A percentile compares a stretch with the other conserved stretches of the same genome.
phyloP scores from a whole-genome alignment of 2,329 filamentous ascomycete genomes.

The Xylaria digitata region DNA sequence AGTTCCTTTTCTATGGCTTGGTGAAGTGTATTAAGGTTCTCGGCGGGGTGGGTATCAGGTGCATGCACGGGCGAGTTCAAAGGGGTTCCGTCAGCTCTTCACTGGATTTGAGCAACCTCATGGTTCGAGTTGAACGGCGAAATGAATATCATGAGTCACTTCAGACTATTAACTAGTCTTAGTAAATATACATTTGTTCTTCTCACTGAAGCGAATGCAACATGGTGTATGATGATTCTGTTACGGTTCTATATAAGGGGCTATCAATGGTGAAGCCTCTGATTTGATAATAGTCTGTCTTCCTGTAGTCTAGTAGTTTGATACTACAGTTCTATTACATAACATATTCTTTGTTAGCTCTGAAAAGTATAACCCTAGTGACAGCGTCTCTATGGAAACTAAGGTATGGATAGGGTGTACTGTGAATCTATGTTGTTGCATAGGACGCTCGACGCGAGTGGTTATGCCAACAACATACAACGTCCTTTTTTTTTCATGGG shows the following conservation, averaged over 20 bases:
- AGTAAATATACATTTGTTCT: background rate
- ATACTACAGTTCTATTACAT: no score
- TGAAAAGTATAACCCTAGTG: no score
- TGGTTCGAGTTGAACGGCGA: background rate
- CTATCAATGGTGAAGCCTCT: no score
- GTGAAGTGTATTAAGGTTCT: slow-evolving; percentile 11
- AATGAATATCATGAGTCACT: slow-evolving; percentile 1
- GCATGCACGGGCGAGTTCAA: slow-evolving; percentile 9
- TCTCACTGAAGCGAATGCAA: background rate
- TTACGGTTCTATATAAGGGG: background rate
- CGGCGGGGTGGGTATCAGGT: slow-evolving; percentile 7
- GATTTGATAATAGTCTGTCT: no score
- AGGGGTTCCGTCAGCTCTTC: background rate
- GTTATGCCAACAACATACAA: no score
- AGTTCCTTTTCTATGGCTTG: slow-evolving; percentile 10
- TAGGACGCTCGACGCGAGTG: no score
- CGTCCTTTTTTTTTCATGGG: no score
- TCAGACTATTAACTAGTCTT: background rate
- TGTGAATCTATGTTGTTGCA: no score
- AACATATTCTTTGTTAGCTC: no score
- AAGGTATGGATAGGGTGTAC: no score
- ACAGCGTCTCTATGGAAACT: no score
- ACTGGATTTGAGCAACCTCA: slow-evolving; percentile 6
- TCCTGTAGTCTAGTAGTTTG: no score
- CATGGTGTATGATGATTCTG: background rate